Base-by-base conservation (phyloP, 2,329 filamentous ascomycete genomes). In the Cladophialophora carrionii region DNA sequence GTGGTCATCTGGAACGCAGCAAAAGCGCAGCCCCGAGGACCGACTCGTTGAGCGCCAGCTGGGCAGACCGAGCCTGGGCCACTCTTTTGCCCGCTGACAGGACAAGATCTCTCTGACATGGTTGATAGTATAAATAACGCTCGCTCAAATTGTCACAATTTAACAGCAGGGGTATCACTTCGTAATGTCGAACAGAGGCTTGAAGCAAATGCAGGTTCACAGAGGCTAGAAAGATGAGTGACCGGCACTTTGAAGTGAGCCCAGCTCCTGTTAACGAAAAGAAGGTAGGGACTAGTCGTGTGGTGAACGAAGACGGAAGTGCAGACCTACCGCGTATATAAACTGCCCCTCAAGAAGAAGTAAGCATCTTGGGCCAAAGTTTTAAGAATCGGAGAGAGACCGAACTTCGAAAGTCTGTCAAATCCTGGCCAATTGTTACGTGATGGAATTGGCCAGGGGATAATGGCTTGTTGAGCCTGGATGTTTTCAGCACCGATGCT, bases 51-150 rank as follows among this genome's bases (percentile, higher is more conserved):
- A 48, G 31, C 26, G n/a, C 63, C 63, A 29, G 46, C 59, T 9
- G 63, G 58, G 22, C 63, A 65, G 43, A 46, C n/a, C 31, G 59
- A 65, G 24, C 58, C 43, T 53, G 48, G 41, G 12, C 59, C 59
- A 12, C 37, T 53, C 29, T 43, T 62, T 10, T 62, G 58, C 26
- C 63, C 63, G 43, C 63, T 65, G n/a, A 65, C 53, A 26, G 63
- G 59, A 49, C 63, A 65, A 34, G 63, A 65, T 57, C 26, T 46
- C 48, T 65, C 63, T 12, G 63, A 65, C 63, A 65, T 65, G 32
- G 52, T 54, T n/a, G 52, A 12, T 34, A 9, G 24, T 51, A 12
- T 54, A 34, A 29, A 54, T 2, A n/a, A 34, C 10, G 29, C 24
- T 34, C 17, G 24, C 52, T 32, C 26, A 54, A 54, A 29, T 31